Evolutionary conservation across 805 yeast genomes (phyloP).

Genomic region (Spathaspora hagerdaliae): DNA sequence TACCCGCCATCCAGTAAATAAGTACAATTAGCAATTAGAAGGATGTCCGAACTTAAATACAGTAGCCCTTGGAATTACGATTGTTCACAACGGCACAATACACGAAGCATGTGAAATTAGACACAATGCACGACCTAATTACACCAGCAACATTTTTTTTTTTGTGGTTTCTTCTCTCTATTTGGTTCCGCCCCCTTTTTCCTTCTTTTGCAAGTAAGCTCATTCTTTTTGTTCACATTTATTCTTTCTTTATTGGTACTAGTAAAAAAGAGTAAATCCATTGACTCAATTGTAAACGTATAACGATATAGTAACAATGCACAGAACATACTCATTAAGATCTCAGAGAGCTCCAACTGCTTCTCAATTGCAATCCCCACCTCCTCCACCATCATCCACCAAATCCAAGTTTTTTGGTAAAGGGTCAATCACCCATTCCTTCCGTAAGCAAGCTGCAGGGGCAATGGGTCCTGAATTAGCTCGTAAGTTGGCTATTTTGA

Average conservation of each 20-base stretch:
- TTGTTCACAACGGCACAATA: no score
- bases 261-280: no score
- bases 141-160: no score
- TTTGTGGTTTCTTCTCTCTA: no score
- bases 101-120: no score
- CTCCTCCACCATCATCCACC: slow-evolving; percentile 77
- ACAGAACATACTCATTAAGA: slow-evolving; percentile 82
- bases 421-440: slow-evolving; percentile 60
- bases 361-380: slow-evolving; percentile 73
- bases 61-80: no score
- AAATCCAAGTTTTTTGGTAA: slow-evolving; percentile 72
- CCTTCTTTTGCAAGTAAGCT: neutral
- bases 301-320: slow-evolving; percentile 45
- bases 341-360: slow-evolving; percentile 78
- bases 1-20: no score
- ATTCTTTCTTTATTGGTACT: neutral
- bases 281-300: neutral
- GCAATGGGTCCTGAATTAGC: slow-evolving; percentile 92
- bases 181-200: slow-evolving; percentile 1
- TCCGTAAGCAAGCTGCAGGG: slow-evolving; percentile 85
- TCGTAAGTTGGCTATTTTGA: slow-evolving; percentile 83
- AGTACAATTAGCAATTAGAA: no score
- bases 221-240: neutral
- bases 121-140: no score
- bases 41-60: no score